These are phyloP conservation scores for Eutypella sp. DNA, from an alignment of 2,329 filamentous ascomycete species.

Conservation along the genomic window DNA sequence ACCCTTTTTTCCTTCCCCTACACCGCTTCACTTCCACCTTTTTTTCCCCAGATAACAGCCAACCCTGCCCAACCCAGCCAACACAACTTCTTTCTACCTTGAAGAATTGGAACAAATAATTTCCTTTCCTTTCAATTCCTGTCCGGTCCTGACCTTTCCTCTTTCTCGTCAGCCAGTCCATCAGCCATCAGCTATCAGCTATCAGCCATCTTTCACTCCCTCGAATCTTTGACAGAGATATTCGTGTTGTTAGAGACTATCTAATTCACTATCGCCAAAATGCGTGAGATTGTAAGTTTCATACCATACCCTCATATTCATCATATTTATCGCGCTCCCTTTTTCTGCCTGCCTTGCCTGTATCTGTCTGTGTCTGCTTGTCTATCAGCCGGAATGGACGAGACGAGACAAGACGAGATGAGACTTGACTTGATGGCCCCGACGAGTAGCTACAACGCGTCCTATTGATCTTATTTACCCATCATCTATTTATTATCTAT, in stretches of 20 bases:
- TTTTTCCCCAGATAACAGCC: neutral
- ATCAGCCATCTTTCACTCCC: conserved; percentile 16
- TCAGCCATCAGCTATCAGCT: too few relatives aligned
- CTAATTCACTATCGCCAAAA: conserved; percentile 42
- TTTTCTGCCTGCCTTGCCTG: conserved; percentile 14
- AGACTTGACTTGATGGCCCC: too few relatives aligned
- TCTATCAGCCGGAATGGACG: too few relatives aligned
- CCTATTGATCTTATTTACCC: too few relatives aligned
- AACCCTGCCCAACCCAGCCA: neutral
- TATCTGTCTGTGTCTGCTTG: conserved; percentile 6
- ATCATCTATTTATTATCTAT: too few relatives aligned
- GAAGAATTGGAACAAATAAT: conserved; percentile 4
- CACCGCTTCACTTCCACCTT: neutral
- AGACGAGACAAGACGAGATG: too few relatives aligned
- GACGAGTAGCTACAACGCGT: too few relatives aligned
- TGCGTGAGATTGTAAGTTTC: conserved; percentile 70
- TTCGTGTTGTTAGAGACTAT: conserved; percentile 17
- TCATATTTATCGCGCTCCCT: conserved; percentile 11
- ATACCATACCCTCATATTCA: too few relatives aligned
- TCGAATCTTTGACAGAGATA: neutral
- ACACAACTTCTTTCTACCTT: conserved; percentile 6
- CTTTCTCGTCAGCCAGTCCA: conserved; percentile 20
- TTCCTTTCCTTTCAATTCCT: conserved; percentile 12
- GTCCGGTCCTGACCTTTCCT: conserved; percentile 7
- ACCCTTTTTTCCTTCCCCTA: neutral